Evolutionary conservation across 2,329 filamentous ascomycete genomes (phyloP).

Genomic region (Calonectria fujianensis): DNA sequence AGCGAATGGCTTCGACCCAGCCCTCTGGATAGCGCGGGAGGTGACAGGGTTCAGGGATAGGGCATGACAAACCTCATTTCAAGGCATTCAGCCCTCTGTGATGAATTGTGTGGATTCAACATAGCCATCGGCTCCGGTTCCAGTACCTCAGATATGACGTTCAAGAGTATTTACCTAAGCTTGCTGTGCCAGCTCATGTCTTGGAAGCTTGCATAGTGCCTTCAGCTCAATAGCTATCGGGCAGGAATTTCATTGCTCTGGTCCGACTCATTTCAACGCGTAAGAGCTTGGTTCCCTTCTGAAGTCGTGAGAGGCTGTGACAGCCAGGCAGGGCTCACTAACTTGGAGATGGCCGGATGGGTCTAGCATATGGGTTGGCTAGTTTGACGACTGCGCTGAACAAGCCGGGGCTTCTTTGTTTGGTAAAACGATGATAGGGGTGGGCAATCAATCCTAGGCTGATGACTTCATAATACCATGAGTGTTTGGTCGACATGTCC

Average conservation of each 20-base stretch:
- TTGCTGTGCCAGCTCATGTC: conserved; percentile 1
- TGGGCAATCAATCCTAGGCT: background rate
- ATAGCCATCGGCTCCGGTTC: conserved; percentile 4
- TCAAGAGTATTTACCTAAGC: conserved; percentile 41
- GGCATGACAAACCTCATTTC: conserved; percentile 49
- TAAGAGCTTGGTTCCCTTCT: no score
- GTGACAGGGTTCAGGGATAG: conserved; percentile 51
- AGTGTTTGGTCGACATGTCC: conserved; percentile 13
- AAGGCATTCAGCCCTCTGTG: conserved; percentile 35
- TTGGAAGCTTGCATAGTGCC: background rate
- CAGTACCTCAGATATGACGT: conserved; percentile 16
- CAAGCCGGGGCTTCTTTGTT: background rate
- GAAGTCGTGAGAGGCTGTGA: background rate
- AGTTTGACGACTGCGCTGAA: background rate
- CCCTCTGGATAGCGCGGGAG: conserved; percentile 52
- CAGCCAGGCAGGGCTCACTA: background rate
- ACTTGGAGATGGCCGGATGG: background rate
- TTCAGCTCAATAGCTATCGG: background rate
- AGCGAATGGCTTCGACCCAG: conserved; percentile 49
- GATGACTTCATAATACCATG: conserved; percentile 16
- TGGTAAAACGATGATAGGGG: background rate
- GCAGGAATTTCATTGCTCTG: background rate
- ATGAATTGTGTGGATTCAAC: conserved; percentile 42
- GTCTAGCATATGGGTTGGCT: background rate
- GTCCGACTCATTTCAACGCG: background rate